Conservation (phyloP, 495 filamentous ascomycete genomes). For the Hypoxylon fragiforme region DNA sequence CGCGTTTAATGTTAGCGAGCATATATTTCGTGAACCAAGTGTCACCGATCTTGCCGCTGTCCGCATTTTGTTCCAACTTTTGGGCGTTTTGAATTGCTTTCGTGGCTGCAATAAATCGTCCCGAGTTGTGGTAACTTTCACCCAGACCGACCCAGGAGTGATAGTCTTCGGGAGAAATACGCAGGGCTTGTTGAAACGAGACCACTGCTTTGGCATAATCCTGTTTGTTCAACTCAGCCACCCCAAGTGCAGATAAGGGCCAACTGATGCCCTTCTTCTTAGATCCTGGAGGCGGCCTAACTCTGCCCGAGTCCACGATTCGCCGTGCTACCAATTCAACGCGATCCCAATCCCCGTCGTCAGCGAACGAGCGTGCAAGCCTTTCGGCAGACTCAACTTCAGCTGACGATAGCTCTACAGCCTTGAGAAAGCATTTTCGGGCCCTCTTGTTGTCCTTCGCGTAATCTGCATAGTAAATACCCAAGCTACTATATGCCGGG, state of each 20-base stretch:
- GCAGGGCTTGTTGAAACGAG: conserved; percentile 88
- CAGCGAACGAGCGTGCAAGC: conserved; percentile 80
- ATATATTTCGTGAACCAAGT: conserved; percentile 96
- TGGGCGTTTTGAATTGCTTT: conserved; percentile 86
- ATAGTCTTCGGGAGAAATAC: conserved; percentile 82
- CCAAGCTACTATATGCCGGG: conserved; percentile 89
- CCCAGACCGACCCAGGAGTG: conserved; percentile 95
- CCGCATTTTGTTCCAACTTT: conserved; percentile 61
- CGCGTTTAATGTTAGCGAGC: conserved; percentile 91
- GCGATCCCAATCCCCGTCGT: conserved; percentile 91
- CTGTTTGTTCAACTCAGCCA: conserved; percentile 95
- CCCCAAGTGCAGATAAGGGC: conserved; percentile 93
- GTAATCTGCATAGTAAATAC: conserved; percentile 94
- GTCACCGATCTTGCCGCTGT: conserved; percentile 52
- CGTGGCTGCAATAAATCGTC: conserved; percentile 87
- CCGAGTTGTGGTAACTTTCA: conserved; percentile 93
- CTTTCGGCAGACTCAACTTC: conserved; percentile 89
- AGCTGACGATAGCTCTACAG: conserved; percentile 86
- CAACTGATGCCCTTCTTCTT: conserved; percentile 91
- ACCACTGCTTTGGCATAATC: conserved; percentile 84
- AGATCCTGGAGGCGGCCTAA: conserved; percentile 84
- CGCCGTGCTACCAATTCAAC: conserved; percentile 90
- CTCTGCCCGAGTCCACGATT: conserved; percentile 89
- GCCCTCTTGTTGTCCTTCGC: conserved; percentile 81
- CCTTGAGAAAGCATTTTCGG: conserved; percentile 91